These are phyloP conservation scores for Patellifolia procumbens DNA, from an alignment of 179 eudicot genomes.

Conservation along the genomic window DNA sequence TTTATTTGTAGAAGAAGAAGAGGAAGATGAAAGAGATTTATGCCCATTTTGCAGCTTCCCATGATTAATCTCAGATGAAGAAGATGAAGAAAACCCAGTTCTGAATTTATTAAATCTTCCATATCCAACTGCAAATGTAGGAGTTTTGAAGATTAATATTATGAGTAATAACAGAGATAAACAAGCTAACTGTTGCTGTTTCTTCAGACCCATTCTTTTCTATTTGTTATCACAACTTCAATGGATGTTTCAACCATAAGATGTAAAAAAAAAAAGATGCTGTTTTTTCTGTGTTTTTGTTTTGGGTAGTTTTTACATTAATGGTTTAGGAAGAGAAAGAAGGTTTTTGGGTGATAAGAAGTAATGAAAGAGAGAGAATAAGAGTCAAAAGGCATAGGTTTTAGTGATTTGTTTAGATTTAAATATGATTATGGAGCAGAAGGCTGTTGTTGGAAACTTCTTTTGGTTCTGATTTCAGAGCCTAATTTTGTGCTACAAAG, in stretches of 20 bases:
- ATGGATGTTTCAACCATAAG: too few relatives aligned
- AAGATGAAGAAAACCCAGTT: conserved; percentile 28
- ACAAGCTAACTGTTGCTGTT: conserved; percentile 30
- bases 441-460: conserved; percentile 55
- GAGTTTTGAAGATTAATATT: conserved; percentile 39
- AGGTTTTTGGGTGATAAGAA: conserved; percentile 46
- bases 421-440: conserved; percentile 16
- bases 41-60: conserved; percentile 23
- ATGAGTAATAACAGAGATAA: conserved; percentile 46
- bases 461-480: conserved; percentile 57
- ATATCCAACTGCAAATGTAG: conserved; percentile 44
- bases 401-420: conserved; percentile 21
- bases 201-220: conserved; percentile 32
- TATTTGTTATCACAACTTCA: conserved; percentile 1
- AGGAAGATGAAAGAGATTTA: conserved; percentile 18
- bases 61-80: conserved; percentile 19
- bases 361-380: background rate
- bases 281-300: conserved; percentile 23
- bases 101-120: conserved; percentile 43
- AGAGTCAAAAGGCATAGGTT: conserved; percentile 32
- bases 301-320: conserved; percentile 27
- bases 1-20: background rate
- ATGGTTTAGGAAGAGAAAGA: conserved; percentile 1
- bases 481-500: conserved; percentile 30
- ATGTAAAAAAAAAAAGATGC: background rate